These are phyloP conservation scores for Excoecaria agallocha DNA, from an alignment of 345 rosid genomes.

Conservation along the genomic window DNA sequence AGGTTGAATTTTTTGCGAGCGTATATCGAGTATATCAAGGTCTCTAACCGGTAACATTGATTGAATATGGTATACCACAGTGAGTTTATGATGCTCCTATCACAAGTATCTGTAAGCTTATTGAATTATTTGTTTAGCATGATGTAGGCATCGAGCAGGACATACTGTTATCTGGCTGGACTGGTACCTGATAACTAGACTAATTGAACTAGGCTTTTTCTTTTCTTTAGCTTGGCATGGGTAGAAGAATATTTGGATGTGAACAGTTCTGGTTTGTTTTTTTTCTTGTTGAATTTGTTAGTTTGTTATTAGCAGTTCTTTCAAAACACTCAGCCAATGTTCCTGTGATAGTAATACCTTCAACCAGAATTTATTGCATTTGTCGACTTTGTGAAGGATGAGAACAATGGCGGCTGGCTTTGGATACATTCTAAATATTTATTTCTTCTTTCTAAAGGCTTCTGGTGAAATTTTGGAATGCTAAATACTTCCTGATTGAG, in stretches of 20 bases:
- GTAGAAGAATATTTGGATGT: not conserved
- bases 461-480: not conserved
- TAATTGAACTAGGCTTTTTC: conserved; percentile 1
- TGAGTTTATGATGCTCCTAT: not conserved
- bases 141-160: conserved; percentile 13
- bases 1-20: conserved; percentile 18
- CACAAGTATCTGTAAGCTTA: conserved; percentile 9
- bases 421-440: not conserved
- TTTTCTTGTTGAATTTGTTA: not conserved
- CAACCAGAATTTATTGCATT: not conserved
- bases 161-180: not conserved
- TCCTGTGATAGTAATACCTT: not conserved
- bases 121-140: conserved; percentile 14
- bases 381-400: too few species aligned
- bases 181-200: conserved; percentile 11
- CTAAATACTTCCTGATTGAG: too few species aligned
- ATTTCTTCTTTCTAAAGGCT: not conserved
- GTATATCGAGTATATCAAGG: conserved; percentile 11
- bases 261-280: not conserved
- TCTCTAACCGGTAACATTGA: conserved; percentile 30
- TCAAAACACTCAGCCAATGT: not conserved
- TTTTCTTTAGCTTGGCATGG: not conserved
- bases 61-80: not conserved
- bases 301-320: not conserved
- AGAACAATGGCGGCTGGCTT: too few species aligned